Base-by-base conservation (phyloP, 108 stramenopile genomes). In the Nitzschia palea region DNA sequence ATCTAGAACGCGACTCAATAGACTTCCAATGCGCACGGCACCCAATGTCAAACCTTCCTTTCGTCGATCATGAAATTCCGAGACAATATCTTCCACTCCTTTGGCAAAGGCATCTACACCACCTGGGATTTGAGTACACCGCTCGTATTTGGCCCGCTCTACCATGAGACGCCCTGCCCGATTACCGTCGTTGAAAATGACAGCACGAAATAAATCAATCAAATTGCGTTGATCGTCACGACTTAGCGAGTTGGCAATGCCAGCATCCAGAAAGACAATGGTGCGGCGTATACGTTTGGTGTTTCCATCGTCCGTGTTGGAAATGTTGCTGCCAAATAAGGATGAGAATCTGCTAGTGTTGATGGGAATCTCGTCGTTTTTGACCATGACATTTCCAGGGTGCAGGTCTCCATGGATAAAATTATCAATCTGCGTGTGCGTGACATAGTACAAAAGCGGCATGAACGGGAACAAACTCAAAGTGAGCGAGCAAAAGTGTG, bases 251-350 rank as follows among this genome's bases (percentile, higher is more conserved):
- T 75, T 87, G 20, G 86, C 87, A 65, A 96, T 93, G 14, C 95
- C 95, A 32, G 89, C 92, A 82, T 96, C 95, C 40, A 96, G 27
- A 68, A 96, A 89, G 3, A 92, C 81, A 61, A 96, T 87, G 14
- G 70, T 80, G 55, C 82, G 75, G 26, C 77, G 66, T 1, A 65
- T 48, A 2, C 9, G n/a, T 50, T 62, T 65, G 1, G 27, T 71
- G 6, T 25, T 31, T 32, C 14, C 44, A 23, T 44, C 34, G 12
- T 48, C 20, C 10, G 23, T 23, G n/a, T 52, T 60, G 30, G 18
- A 2, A 15, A 33, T 1, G 0, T 30, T 10, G 18, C 17, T 25
- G 28, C 23, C 14, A 14, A 40, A 61, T 17, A 69, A 48, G 15
- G 36, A 40, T 12, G 2, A n/a, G 37, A 44, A 51, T 26, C 15